Conservation (phyloP, 2,329 filamentous ascomycete species). For the Colletotrichum nymphaeae region DNA sequence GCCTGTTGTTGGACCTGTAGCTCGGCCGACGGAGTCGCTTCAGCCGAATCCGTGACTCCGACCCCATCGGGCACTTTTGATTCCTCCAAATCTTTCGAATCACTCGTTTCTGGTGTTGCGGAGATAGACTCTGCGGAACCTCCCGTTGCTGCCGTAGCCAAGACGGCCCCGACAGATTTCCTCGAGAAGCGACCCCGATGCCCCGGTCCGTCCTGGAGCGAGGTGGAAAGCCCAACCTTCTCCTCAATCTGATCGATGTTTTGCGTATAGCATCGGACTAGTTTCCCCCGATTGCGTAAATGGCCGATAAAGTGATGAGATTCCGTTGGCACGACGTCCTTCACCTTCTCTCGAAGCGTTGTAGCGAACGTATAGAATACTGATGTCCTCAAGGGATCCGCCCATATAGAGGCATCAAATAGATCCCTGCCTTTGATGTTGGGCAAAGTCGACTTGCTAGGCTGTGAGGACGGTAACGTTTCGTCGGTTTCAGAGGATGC, state of each 20-base stretch:
- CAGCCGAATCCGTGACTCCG: neutral
- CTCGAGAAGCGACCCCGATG: constrained; percentile 70
- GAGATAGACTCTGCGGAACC: neutral
- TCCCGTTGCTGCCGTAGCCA: constrained; percentile 31
- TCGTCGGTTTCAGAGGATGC: constrained; percentile 59
- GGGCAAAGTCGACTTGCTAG: constrained; percentile 54
- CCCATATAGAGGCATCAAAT: constrained; percentile 78
- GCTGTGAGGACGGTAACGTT: constrained; percentile 52
- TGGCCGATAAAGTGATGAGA: constrained; percentile 78
- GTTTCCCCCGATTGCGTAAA: constrained; percentile 73
- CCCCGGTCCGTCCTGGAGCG: constrained; percentile 71
- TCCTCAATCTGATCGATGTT: constrained; percentile 82
- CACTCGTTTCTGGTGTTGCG: neutral
- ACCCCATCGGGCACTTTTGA: neutral
- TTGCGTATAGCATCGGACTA: constrained; percentile 80
- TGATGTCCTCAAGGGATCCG: constrained; percentile 74
- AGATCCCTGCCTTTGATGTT: constrained; percentile 78
- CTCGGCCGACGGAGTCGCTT: neutral
- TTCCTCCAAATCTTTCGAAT: neutral
- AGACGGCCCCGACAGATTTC: constrained; percentile 49
- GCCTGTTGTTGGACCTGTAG: neutral
- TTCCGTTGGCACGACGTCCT: constrained; percentile 70
- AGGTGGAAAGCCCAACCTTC: constrained; percentile 74
- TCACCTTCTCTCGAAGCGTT: constrained; percentile 72
- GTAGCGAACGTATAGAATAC: constrained; percentile 81